phyloP scores from a whole-genome alignment of 1,284 basidiomycete species.

The Mycena citricolor region DNA sequence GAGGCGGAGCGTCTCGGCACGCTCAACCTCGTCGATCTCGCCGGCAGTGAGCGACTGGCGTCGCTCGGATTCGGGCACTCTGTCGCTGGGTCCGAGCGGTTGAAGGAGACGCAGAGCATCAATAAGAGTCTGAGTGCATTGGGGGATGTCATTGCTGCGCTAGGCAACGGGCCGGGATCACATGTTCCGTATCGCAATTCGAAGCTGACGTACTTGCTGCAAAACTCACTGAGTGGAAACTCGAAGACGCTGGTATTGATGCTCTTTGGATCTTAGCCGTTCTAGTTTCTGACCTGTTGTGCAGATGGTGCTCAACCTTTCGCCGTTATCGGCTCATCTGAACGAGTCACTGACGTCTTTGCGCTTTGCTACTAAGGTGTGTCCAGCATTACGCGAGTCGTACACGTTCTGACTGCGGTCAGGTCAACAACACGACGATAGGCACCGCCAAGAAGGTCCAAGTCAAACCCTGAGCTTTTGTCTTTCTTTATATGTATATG shows the following conservation, averaged over 20 bases:
- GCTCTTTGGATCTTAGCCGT: constrained; percentile 8
- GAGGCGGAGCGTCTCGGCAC: constrained; percentile 77
- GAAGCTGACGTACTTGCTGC: constrained; percentile 90
- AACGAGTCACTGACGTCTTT: constrained; percentile 88
- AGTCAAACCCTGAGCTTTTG: too few species aligned
- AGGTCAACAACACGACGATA: constrained; percentile 89
- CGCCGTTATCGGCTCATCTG: constrained; percentile 83
- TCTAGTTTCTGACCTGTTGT: too few species aligned
- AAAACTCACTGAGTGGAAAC: constrained; percentile 93
- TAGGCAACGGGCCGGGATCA: constrained; percentile 76
- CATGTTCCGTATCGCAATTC: constrained; percentile 95
- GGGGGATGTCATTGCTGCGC: constrained; percentile 92
- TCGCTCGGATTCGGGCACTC: too few species aligned
- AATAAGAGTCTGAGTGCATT: constrained; percentile 93
- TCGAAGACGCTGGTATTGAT: constrained; percentile 78
- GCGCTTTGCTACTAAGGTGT: constrained; percentile 90
- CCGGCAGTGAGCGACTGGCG: constrained; percentile 88
- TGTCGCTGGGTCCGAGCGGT: too few species aligned
- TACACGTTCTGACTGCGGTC: constrained; percentile 15
- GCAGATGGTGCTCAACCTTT: constrained; percentile 91
- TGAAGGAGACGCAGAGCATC: constrained; percentile 94
- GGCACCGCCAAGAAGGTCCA: constrained; percentile 71
- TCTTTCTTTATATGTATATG: too few species aligned
- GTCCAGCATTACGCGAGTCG: too few species aligned
- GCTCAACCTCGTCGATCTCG: constrained; percentile 88